Evolutionary conservation across 768 basidiomycete genomes (phyloP).

Genomic region (Coprinopsis sp.): DNA sequence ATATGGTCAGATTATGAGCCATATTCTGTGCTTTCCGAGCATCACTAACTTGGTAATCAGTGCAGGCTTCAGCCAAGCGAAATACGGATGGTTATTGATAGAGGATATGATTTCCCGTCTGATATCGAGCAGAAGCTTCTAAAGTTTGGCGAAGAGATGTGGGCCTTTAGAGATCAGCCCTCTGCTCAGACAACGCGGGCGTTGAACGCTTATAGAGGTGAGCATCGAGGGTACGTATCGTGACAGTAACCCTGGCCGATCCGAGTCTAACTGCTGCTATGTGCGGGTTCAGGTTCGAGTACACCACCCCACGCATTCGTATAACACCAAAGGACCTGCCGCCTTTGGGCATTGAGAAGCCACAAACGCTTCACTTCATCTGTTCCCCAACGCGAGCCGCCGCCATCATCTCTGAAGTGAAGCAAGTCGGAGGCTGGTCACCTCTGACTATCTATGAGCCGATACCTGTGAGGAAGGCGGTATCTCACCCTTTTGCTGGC

Average conservation of each 20-base stretch:
- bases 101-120: conserved; percentile 69
- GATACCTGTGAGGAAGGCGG: conserved; percentile 53
- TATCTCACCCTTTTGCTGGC: background rate
- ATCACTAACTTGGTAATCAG: background rate
- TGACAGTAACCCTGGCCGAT: too few species aligned
- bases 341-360: conserved; percentile 44
- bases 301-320: conserved; percentile 66
- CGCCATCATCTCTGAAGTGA: conserved; percentile 61
- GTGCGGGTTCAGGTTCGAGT: conserved; percentile 65
- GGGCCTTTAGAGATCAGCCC: conserved; percentile 64
- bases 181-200: conserved; percentile 62
- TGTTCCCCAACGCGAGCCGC: conserved; percentile 75
- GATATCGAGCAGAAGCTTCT: conserved; percentile 51
- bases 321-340: conserved; percentile 67
- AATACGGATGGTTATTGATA: conserved; percentile 83
- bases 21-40: background rate
- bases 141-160: conserved; percentile 68
- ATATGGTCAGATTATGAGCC: conserved; percentile 80
- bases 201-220: conserved; percentile 70
- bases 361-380: conserved; percentile 71
- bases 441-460: conserved; percentile 80
- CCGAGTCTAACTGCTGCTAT: too few species aligned
- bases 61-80: conserved; percentile 58
- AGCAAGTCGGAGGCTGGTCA: conserved; percentile 49
- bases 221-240: conserved; percentile 55